Evolutionary conservation across 805 yeast species (phyloP), one percentile per base, ranked within the genome.

Genomic region (Spathaspora boniae): DNA sequence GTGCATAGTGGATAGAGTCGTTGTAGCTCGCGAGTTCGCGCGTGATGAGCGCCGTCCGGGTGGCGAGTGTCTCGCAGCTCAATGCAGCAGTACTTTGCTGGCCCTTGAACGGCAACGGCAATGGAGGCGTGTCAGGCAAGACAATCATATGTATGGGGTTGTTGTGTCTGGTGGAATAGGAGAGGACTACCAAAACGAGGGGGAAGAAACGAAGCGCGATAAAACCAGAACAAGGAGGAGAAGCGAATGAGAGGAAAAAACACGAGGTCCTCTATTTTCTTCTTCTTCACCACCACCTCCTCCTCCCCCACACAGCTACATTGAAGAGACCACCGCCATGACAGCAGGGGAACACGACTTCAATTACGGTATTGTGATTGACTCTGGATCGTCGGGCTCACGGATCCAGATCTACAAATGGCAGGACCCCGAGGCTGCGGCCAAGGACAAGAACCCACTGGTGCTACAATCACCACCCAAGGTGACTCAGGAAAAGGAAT

Each of bases 381-480:
- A 91, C 58, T 87, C 97, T 0, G 98, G 98, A 1, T 88, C 97
- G 1, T 85, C 95, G 0, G 98, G 98, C 1, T 87, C 97, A 4
- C 68, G 98, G 35, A 71, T 85, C 11, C 89, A 86, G 56, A 75
- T 91, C 8, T 91, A 86, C 55, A 69, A 73, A 41, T 91, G 96
- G 96, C 72, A 72, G 9, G 79, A 80, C 47, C 65, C 56, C 19
- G 54, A 52, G 14, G 36, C 33, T 26, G 35, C 44, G 6, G 30
- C 27, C 20, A 34, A 43, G 7, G 42, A 60, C 1, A 36, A 56
- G 3, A 68, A 70, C 19, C 53, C 57, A 0, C 37, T 48, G 3
- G 45, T 60, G 1, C 47, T 76, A 29, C 65, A 65, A 4, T 74
- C 87, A 0, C 84, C 89, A 2, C 95, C 96, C 2, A 65, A 72